These are phyloP conservation scores for Colletotrichum sublineola DNA, from an alignment of 2,329 filamentous ascomycete species.

Conservation along the genomic window DNA sequence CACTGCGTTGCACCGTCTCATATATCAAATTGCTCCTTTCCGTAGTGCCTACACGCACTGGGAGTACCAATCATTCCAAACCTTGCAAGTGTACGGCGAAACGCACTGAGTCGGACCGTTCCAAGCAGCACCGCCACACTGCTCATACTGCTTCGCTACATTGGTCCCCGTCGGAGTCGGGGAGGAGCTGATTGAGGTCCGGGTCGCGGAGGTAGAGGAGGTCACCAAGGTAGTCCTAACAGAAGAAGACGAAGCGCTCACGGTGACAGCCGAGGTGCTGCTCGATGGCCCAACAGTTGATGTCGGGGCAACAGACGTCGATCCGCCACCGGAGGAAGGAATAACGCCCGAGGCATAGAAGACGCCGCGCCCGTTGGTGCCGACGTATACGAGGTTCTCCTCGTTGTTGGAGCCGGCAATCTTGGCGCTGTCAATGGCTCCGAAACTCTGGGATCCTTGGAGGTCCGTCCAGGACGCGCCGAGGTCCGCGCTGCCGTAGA, in stretches of 20 bases:
- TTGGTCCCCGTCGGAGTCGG: slow-evolving; percentile 32
- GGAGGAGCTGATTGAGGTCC: slow-evolving; percentile 30
- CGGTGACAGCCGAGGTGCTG: slow-evolving; percentile 20
- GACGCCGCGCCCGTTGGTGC: slow-evolving; percentile 64
- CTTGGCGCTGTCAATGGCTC: slow-evolving; percentile 55
- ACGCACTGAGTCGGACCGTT: slow-evolving; percentile 56
- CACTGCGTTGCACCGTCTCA: neutral
- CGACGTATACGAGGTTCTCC: slow-evolving; percentile 62
- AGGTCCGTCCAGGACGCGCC: slow-evolving; percentile 62
- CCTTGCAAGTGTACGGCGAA: slow-evolving; percentile 55
- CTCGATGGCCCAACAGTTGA: slow-evolving; percentile 15
- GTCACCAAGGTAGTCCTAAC: slow-evolving; percentile 21
- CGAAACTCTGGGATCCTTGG: slow-evolving; percentile 63
- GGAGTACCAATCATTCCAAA: slow-evolving; percentile 55
- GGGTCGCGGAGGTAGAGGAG: slow-evolving; percentile 13
- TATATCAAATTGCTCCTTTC: neutral
- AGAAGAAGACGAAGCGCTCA: slow-evolving; percentile 16
- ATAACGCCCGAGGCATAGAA: slow-evolving; percentile 49
- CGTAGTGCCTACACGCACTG: slow-evolving; percentile 55
- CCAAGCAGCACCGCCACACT: slow-evolving; percentile 59
- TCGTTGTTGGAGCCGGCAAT: slow-evolving; percentile 62
- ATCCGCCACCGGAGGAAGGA: slow-evolving; percentile 27
- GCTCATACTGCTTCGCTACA: slow-evolving; percentile 46
- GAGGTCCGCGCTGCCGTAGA: slow-evolving; percentile 61
- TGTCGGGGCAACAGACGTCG: slow-evolving; percentile 21